Conservation (phyloP, 768 basidiomycete genomes). For the Tricholomella constricta region DNA sequence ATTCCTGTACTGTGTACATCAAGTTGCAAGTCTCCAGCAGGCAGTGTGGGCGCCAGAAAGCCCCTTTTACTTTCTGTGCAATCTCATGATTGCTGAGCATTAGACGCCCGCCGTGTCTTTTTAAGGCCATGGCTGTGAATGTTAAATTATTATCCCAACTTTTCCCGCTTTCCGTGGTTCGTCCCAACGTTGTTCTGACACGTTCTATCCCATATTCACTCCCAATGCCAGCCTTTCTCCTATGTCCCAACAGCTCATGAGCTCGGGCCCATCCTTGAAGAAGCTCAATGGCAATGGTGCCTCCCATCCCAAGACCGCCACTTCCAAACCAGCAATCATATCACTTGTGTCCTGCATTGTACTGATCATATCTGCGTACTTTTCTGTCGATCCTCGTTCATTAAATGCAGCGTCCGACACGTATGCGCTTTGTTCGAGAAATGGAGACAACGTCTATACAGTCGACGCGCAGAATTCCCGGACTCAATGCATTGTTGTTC, state of each 20-base stretch:
- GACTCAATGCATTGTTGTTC: constrained; percentile 66
- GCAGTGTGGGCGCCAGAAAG: too few relatives aligned
- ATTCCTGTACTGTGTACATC: too few relatives aligned
- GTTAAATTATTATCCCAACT: not conserved
- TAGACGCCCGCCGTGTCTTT: not conserved
- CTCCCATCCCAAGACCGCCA: not conserved
- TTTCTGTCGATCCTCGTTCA: constrained; percentile 12
- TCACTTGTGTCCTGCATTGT: constrained; percentile 2
- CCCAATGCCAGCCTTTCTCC: not conserved
- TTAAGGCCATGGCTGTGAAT: constrained; percentile 5
- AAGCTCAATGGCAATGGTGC: constrained; percentile 1
- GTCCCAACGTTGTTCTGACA: too few relatives aligned
- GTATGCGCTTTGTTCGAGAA: constrained; percentile 67
- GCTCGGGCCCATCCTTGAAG: constrained; percentile 2
- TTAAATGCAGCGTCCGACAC: constrained; percentile 8
- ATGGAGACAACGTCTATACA: constrained; percentile 58
- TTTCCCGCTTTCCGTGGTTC: not conserved
- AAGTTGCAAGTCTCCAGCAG: too few relatives aligned
- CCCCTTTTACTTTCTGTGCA: not conserved
- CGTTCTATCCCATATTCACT: not conserved
- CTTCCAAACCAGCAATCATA: not conserved
- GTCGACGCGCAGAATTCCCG: constrained; percentile 56
- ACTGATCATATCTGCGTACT: constrained; percentile 13
- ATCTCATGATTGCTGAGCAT: not conserved
- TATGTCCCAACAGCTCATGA: not conserved